A percentile compares a stretch with the other conserved stretches of the same genome.
Conservation (phyloP, 768 basidiomycete species). For the Tylopilus vinaceipallidus region DNA sequence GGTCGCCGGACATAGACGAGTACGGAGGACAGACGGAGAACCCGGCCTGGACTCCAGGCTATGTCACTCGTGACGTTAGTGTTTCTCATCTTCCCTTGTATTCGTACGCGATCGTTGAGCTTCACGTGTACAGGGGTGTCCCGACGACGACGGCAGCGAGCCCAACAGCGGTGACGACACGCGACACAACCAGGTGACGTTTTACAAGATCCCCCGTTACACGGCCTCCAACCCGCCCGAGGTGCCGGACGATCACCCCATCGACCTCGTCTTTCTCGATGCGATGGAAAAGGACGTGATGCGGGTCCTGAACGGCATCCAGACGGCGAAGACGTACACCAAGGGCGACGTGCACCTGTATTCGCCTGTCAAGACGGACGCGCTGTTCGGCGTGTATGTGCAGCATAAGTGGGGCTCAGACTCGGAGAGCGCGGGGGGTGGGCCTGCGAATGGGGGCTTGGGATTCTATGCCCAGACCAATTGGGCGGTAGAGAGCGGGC, state of each 20-base stretch:
- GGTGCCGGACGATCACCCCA: slow-evolving; percentile 44
- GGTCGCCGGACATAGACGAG: background rate
- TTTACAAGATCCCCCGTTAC: slow-evolving; percentile 53
- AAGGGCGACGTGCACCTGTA: slow-evolving; percentile 42
- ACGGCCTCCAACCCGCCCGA: slow-evolving; percentile 54
- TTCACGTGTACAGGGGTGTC: slow-evolving; percentile 48
- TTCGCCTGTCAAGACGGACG: no score
- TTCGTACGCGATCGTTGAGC: no score
- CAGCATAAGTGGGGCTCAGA: no score
- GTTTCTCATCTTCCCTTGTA: background rate
- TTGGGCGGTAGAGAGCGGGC: no score
- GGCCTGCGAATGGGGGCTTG: no score
- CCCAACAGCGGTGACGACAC: slow-evolving; percentile 86
- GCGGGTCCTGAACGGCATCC: slow-evolving; percentile 10
- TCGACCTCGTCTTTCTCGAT: slow-evolving; percentile 77
- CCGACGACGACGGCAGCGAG: no score
- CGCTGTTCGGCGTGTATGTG: no score
- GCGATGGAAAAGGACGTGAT: slow-evolving; percentile 74
- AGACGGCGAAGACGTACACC: no score
- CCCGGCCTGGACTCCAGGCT: slow-evolving; percentile 19
- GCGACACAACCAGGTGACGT: slow-evolving; percentile 57
- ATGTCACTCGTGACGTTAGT: background rate
- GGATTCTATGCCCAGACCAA: no score
- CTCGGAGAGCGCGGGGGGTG: no score
- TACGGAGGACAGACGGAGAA: slow-evolving; percentile 29